Conservation (phyloP, 1,284 basidiomycete species). For the Sporisorium graminicola region DNA sequence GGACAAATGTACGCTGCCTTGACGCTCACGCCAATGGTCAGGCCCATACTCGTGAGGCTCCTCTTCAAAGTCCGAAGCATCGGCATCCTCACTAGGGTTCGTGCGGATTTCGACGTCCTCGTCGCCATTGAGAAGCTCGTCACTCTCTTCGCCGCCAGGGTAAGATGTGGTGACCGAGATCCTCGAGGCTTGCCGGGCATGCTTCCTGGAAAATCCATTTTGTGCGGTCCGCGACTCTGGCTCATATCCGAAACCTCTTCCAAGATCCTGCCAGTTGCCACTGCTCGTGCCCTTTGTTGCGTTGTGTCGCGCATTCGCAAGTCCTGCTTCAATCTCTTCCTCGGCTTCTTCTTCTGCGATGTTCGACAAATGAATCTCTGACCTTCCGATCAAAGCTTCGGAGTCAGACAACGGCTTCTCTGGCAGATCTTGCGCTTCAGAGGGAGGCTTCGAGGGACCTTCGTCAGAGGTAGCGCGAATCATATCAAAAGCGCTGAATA, state of each 20-base stretch:
- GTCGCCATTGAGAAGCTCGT: slow-evolving; percentile 16
- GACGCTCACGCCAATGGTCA: slow-evolving; percentile 34
- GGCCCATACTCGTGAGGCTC: slow-evolving; percentile 30
- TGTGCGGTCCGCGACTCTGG: slow-evolving; percentile 12
- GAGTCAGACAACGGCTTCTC: slow-evolving; percentile 38
- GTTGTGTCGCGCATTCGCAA: neutral
- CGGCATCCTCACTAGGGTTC: slow-evolving; percentile 62
- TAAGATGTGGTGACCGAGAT: slow-evolving; percentile 44
- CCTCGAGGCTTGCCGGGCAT: slow-evolving; percentile 36
- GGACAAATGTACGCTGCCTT: slow-evolving; percentile 26
- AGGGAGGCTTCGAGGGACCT: slow-evolving; percentile 29
- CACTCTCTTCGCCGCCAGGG: slow-evolving; percentile 29
- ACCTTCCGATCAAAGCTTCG: slow-evolving; percentile 13
- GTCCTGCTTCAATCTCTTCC: neutral
- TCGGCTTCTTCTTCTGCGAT: slow-evolving; percentile 39
- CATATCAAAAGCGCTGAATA: slow-evolving; percentile 56
- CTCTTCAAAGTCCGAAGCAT: slow-evolving; percentile 57
- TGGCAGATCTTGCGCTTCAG: slow-evolving; percentile 16
- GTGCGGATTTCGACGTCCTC: slow-evolving; percentile 54
- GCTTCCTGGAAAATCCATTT: neutral
- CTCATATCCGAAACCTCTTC: slow-evolving; percentile 60
- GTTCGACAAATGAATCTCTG: slow-evolving; percentile 17
- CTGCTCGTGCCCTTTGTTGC: slow-evolving; percentile 3
- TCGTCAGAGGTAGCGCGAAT: slow-evolving; percentile 47
- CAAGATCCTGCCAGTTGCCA: slow-evolving; percentile 56